Conservation (phyloP, 2,329 filamentous ascomycete species). For the Fusarium equiseti region DNA sequence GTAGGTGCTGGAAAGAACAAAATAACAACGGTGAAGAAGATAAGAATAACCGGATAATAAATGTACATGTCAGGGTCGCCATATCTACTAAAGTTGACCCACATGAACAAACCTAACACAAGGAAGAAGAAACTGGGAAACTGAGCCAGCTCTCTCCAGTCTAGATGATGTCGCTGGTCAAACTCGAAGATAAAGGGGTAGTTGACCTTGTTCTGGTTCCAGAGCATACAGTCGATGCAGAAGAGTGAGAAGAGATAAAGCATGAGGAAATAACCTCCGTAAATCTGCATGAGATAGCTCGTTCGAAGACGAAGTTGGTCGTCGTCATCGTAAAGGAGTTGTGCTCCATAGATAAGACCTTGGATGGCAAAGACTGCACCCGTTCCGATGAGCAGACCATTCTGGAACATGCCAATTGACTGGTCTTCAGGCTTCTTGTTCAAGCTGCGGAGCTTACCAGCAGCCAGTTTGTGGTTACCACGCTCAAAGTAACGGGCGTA, state of each 20-base stretch:
- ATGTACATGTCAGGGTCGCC: conserved; percentile 77
- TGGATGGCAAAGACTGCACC: conserved; percentile 75
- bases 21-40: conserved; percentile 74
- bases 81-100: conserved; percentile 85
- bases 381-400: conserved; percentile 75
- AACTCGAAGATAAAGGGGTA: conserved; percentile 98
- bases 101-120: conserved; percentile 82
- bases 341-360: conserved; percentile 70
- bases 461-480: conserved; percentile 91
- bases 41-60: conserved; percentile 87
- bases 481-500: conserved; percentile 95
- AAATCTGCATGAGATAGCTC: conserved; percentile 85
- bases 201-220: conserved; percentile 88
- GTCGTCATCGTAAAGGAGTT: conserved; percentile 66
- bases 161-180: conserved; percentile 84
- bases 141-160: conserved; percentile 90
- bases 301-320: conserved; percentile 64
- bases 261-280: conserved; percentile 90
- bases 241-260: conserved; percentile 86
- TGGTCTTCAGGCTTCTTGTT: conserved; percentile 68
- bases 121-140: conserved; percentile 88
- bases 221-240: conserved; percentile 84
- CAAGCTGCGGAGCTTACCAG: conserved; percentile 84
- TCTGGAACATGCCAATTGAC: conserved; percentile 69
- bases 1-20: conserved; percentile 81